Percentiles rank a stretch among this genome's conserved stretches.
Conservation (phyloP, 208 protist species). For the Acanthamoeba lenticulata region DNA sequence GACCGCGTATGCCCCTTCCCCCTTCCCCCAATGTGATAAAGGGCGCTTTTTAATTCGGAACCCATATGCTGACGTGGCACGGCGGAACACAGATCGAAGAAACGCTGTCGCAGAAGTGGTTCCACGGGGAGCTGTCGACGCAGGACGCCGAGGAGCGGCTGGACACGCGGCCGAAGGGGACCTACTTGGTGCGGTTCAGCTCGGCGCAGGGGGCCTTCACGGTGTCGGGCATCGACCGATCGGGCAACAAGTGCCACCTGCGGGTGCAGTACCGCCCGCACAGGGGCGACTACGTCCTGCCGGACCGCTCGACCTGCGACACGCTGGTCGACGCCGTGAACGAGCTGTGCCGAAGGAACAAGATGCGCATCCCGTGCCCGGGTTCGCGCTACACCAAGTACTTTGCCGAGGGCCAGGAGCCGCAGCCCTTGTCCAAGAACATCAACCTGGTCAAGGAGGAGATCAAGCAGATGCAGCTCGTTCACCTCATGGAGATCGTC, state of each 20-base stretch:
- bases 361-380: not conserved
- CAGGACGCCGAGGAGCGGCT: constrained; percentile 57
- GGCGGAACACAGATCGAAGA: not conserved
- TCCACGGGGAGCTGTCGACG: constrained; percentile 61
- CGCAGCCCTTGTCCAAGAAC: constrained; percentile 1
- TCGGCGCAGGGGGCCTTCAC: not conserved
- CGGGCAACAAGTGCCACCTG: constrained; percentile 29
- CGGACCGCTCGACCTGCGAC: not conserved
- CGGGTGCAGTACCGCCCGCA: not conserved
- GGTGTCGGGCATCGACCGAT: not conserved
- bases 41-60: not conserved
- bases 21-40: not conserved
- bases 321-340: not conserved
- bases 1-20: not conserved
- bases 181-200: constrained; percentile 64
- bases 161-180: not conserved
- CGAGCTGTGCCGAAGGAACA: not conserved
- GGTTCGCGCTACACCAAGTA: constrained; percentile 16
- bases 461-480: constrained; percentile 41
- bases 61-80: not conserved
- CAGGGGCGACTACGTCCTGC: constrained; percentile 6
- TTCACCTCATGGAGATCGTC: not conserved
- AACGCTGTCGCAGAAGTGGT: constrained; percentile 47
- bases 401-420: constrained; percentile 41
- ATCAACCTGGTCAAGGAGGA: constrained; percentile 39